Conservation (phyloP, 768 basidiomycete species). For the Tylopilus sp. region DNA sequence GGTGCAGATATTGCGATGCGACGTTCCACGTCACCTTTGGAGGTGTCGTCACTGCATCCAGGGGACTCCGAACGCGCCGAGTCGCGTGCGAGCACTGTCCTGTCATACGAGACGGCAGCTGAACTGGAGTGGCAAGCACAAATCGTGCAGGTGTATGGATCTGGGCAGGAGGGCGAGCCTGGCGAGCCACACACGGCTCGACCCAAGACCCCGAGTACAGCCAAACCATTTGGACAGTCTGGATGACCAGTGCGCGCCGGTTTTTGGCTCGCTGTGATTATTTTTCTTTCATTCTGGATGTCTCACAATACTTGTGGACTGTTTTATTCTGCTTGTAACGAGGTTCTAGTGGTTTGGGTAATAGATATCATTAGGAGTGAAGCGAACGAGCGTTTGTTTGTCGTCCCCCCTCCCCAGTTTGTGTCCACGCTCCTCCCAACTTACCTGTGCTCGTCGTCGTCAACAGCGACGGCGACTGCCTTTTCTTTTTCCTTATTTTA, state of each 20-base stretch:
- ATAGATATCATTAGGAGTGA: slow-evolving; percentile 7
- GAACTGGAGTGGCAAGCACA: background rate
- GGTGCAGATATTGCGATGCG: background rate
- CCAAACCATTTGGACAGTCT: slow-evolving; percentile 5
- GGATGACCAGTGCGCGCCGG: background rate
- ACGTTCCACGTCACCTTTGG: background rate
- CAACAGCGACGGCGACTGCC: slow-evolving; percentile 19
- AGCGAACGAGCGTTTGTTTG: too few relatives aligned
- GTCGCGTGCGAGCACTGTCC: slow-evolving; percentile 13
- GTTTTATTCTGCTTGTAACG: background rate
- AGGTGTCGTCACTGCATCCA: slow-evolving; percentile 1
- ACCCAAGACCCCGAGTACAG: slow-evolving; percentile 17
- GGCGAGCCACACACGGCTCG: slow-evolving; percentile 14
- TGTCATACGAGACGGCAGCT: slow-evolving; percentile 9
- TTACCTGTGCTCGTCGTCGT: slow-evolving; percentile 22
- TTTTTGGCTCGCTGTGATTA: background rate
- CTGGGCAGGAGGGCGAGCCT: slow-evolving; percentile 2
- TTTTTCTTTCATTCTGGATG: background rate
- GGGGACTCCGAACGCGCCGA: background rate
- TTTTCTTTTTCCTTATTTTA: background rate
- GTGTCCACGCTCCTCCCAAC: slow-evolving; percentile 14
- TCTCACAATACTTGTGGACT: background rate
- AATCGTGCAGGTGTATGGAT: background rate
- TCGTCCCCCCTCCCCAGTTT: slow-evolving; percentile 19
- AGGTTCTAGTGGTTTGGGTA: background rate